Base-by-base conservation (phyloP, 2,329 filamentous ascomycete species). In the Aspergillus pseudoglaucus region DNA sequence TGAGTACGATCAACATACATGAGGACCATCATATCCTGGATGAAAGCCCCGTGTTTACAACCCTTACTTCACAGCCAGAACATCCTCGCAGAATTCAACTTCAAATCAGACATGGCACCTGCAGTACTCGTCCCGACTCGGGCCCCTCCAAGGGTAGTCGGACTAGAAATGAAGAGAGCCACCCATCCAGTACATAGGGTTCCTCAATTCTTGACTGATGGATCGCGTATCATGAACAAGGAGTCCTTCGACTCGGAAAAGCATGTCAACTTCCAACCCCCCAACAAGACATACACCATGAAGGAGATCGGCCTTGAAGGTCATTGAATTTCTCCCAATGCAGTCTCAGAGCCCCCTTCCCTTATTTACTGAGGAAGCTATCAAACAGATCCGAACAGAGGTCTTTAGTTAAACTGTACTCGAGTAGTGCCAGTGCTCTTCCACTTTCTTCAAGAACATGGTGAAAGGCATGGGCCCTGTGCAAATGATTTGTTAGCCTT, bases 291-390 rank as follows among this genome's bases (percentile, higher is more conserved):
- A 45, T 68, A 77, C 54, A 78, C 71, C n/a, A 84, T 84, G 81
- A 72, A 77, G 56, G 81, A 84, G n/a, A 33, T 57, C 3, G 54
- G 56, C 6, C 60, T 72, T 2, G 72, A 77, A 17, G 72, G 74
- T 43, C 71, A 68, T 17, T 82, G 81, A 1, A 74, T 85, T 20
- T 85, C 83, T 1, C 75, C 75, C 1, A 70, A 79, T 42, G 83
- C 81, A 2, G 80, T 82, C 42, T 81, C 81, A 0, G 75, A 82
- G 46, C 81, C 82, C 82, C 0, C 85, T 85, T 61, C 71, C 71
- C 1, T 73, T 85, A 15, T 85, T 85, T 62, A 78, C 76, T 5
- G 58, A 73, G 18, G 79, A 82, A 44, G 81, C 81, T 1, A 73
- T 85, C 38, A 64, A 75, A 57, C 73, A 77, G 47, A 84, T 85